Evolutionary conservation across 345 rosid genomes (phyloP), one percentile per base, ranked within the genome.

Genomic region (Noccaea bulbosa): DNA sequence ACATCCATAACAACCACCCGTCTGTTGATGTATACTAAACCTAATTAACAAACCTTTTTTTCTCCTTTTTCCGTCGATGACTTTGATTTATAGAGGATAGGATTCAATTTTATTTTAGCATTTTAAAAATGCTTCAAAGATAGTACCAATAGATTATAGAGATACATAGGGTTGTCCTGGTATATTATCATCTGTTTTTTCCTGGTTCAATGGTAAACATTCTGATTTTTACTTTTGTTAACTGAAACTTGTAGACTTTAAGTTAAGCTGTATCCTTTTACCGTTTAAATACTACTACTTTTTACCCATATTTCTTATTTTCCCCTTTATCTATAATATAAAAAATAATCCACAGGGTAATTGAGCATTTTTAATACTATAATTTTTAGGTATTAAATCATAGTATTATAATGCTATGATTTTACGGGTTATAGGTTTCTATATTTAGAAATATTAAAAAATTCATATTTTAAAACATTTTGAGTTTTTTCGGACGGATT

Each of bases 1-100:
- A 50, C 34, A 40, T 51, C 38, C 38, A 24, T 24, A 39, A 57
- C 65, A 47, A 8, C 66, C 12, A 60, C 61, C 24, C 50, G 1
- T 17, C 16, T 22, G n/a, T 51, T 24, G 2, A 10, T 5, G 27
- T 24, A 22, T 5, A 11, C 22, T 10, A 50, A 9, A 20, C 12
- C 2, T 17, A 14, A 45, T 14, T 7, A 17, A 57, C 46, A 40
- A 33, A 20, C 16, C 16, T 11, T 22, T 30, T 5, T 39, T 49
- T 49, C 8, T 24, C 27, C 27, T 24, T 20, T 48, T 34, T 32
- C 17, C 8, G 52, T 49, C 41, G 6, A 43, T 51, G 59, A 40
- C 37, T 34, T 47, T 35, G 6, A n/a, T 33, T 17, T 16, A 5
- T 12, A 27, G 20, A 12, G 37, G 20, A 17, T 20, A 12, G 4